These are phyloP conservation scores for Xerocomellus chrysenteron DNA, from an alignment of 768 basidiomycete genomes.

Conservation along the genomic window DNA sequence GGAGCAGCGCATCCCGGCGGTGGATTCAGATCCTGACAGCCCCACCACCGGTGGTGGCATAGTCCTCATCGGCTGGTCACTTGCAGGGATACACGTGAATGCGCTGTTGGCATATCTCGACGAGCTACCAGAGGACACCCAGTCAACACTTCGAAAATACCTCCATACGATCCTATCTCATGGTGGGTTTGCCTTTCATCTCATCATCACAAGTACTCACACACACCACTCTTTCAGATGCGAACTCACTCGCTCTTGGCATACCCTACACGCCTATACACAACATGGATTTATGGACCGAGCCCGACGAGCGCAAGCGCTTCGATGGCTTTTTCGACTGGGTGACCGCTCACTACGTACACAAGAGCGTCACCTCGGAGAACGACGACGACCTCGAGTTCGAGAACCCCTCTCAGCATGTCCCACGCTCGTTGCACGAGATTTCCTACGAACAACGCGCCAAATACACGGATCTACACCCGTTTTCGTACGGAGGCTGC, in stretches of 20 bases:
- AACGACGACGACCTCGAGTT: constrained; percentile 19
- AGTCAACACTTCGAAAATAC: constrained; percentile 11
- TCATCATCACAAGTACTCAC: not conserved
- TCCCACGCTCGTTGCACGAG: constrained; percentile 11
- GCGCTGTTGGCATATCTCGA: constrained; percentile 18
- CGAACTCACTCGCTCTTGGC: constrained; percentile 1
- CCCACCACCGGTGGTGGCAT: constrained; percentile 12
- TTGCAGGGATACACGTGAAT: constrained; percentile 11
- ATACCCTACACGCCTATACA: not conserved
- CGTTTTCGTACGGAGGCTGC: constrained; percentile 3
- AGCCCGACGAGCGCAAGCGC: constrained; percentile 8
- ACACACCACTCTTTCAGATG: constrained; percentile 5
- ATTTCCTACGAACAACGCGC: constrained; percentile 13
- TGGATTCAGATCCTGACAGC: not conserved
- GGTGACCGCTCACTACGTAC: constrained; percentile 14
- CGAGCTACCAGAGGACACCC: constrained; percentile 1
- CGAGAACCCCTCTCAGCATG: not conserved
- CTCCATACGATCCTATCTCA: constrained; percentile 21
- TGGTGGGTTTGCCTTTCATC: constrained; percentile 4
- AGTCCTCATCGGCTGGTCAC: constrained; percentile 21
- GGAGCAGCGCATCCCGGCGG: constrained; percentile 14
- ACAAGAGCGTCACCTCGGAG: constrained; percentile 17
- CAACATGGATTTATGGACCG: not conserved
- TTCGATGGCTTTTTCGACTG: constrained; percentile 16
- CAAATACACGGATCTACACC: constrained; percentile 6